A percentile compares a stretch with the other conserved stretches of the same genome.
phyloP scores from a whole-genome alignment of 2,329 filamentous ascomycete genomes.

The Pestalotiopsis sp. region DNA sequence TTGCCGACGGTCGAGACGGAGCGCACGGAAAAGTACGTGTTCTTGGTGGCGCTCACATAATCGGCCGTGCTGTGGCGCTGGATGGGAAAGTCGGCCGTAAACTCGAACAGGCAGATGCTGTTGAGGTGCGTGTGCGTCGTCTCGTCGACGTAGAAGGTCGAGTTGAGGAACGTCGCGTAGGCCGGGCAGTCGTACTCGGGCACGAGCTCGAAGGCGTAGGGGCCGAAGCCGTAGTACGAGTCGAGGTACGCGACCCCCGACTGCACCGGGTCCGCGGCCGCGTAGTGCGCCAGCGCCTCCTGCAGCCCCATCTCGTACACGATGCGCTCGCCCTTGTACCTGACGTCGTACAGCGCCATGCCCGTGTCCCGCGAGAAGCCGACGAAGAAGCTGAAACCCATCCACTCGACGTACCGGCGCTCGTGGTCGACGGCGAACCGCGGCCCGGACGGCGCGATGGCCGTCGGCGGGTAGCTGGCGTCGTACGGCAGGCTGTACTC shows the following conservation, averaged over 20 bases:
- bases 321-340: constrained; percentile 53
- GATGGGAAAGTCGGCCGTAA: constrained; percentile 47
- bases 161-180: constrained; percentile 50
- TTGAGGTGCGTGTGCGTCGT: constrained; percentile 45
- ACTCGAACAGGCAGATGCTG: constrained; percentile 58
- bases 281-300: constrained; percentile 55
- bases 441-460: constrained; percentile 36
- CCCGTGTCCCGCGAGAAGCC: constrained; percentile 47
- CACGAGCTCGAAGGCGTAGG: constrained; percentile 43
- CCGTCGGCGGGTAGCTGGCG: constrained; percentile 33
- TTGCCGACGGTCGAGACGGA: constrained; percentile 35
- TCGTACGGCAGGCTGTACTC: constrained; percentile 34
- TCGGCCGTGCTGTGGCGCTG: constrained; percentile 40
- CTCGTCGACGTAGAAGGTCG: constrained; percentile 42
- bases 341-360: constrained; percentile 49
- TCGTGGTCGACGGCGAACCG: constrained; percentile 42
- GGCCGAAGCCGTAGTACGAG: constrained; percentile 47
- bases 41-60: constrained; percentile 4
- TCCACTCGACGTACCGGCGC: constrained; percentile 47
- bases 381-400: constrained; percentile 53
- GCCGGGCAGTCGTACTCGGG: constrained; percentile 52
- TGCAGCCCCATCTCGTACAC: constrained; percentile 57
- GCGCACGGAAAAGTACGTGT: constrained; percentile 5
- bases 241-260: constrained; percentile 47
- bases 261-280: constrained; percentile 46